These are phyloP conservation scores for Leccinum subrobustum DNA, from an alignment of 1,284 basidiomycete genomes.

Conservation along the genomic window DNA sequence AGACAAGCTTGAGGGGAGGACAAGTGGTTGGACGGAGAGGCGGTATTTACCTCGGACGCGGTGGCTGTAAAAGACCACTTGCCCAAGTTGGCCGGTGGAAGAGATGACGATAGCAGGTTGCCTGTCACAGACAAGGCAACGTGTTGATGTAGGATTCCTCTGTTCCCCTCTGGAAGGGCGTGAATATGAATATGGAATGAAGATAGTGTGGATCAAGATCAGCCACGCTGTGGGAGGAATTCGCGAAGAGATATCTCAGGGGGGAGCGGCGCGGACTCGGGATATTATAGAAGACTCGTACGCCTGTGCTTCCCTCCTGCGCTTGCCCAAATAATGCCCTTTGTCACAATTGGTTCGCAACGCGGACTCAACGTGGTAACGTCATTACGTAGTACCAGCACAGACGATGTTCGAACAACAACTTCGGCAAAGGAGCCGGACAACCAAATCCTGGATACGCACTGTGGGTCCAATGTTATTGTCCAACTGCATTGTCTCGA, in stretches of 20 bases:
- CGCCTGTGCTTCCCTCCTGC: conserved; percentile 1
- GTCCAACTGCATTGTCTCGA: conserved; percentile 6
- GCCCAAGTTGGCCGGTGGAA: conserved; percentile 29
- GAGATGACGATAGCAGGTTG: conserved; percentile 29
- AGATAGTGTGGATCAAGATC: conserved; percentile 34
- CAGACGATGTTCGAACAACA: conserved; percentile 11
- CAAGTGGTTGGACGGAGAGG: conserved; percentile 13
- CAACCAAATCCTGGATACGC: conserved; percentile 8
- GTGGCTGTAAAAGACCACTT: conserved; percentile 34
- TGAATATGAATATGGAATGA: conserved; percentile 27
- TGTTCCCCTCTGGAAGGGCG: conserved; percentile 25
- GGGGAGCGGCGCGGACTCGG: conserved; percentile 9
- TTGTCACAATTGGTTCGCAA: conserved; percentile 10
- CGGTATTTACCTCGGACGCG: conserved; percentile 34
- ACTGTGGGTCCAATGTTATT: conserved; percentile 19
- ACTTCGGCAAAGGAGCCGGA: conserved; percentile 13
- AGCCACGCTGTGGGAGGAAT: conserved; percentile 23
- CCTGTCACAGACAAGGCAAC: conserved; percentile 33
- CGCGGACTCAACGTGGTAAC: conserved; percentile 28
- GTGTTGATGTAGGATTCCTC: conserved; percentile 31
- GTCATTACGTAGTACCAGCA: conserved; percentile 26
- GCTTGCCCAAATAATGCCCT: conserved; percentile 2
- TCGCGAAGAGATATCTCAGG: conserved; percentile 20
- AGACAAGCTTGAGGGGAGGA: conserved; percentile 12
- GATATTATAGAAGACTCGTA: conserved; percentile 13